Conservation (phyloP, 345 rosid genomes). For the Crucihimalaya himalaica region DNA sequence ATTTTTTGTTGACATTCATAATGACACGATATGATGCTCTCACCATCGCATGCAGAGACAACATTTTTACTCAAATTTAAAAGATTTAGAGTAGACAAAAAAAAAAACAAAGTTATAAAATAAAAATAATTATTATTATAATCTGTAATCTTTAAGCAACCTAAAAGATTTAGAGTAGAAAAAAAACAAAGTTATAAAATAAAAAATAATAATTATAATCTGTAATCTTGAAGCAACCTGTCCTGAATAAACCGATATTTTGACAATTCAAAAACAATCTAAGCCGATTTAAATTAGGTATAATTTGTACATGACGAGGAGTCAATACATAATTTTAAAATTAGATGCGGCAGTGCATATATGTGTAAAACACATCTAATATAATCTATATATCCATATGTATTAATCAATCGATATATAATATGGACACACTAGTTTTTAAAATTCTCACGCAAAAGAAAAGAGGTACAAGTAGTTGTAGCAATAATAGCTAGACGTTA, state of each 20-base stretch:
- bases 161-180: neutral
- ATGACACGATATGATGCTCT: neutral
- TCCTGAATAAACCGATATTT: neutral
- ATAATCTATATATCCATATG: neutral
- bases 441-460: slow-evolving; percentile 30
- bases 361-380: neutral
- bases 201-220: neutral
- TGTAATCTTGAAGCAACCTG: neutral
- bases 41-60: neutral
- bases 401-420: neutral
- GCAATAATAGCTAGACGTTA: slow-evolving; percentile 9
- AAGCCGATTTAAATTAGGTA: neutral
- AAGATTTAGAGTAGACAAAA: neutral
- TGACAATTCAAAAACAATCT: neutral
- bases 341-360: neutral
- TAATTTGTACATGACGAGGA: neutral
- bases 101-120: neutral
- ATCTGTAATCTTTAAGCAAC: neutral
- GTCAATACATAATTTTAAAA: neutral
- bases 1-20: neutral
- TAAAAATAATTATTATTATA: neutral
- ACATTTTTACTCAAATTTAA: neutral
- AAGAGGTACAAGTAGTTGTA: slow-evolving; percentile 10
- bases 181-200: neutral
- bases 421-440: neutral